Percentiles rank a stretch among this genome's conserved stretches.
phyloP scores from a whole-genome alignment of 2,329 filamentous ascomycete species.

The Aspergillus floridensis region DNA sequence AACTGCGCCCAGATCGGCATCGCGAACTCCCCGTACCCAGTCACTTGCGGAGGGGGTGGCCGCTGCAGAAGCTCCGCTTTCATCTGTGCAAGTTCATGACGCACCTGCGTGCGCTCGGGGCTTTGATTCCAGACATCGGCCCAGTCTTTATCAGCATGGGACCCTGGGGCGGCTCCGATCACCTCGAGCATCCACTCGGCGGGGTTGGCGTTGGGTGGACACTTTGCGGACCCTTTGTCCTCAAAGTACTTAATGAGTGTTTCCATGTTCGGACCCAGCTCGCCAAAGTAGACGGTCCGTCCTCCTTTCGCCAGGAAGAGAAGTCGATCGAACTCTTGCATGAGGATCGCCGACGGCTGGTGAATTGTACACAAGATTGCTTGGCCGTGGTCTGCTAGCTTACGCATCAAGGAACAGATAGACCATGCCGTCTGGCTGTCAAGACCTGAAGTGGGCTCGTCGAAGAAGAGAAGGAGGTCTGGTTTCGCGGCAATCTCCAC shows the following conservation, averaged over 20 bases:
- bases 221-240: slow-evolving; percentile 57
- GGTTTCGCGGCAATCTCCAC: slow-evolving; percentile 91
- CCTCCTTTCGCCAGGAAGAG: slow-evolving; percentile 63
- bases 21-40: slow-evolving; percentile 72
- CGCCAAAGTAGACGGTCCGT: slow-evolving; percentile 65
- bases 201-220: slow-evolving; percentile 63
- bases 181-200: slow-evolving; percentile 64
- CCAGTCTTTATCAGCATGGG: slow-evolving; percentile 61
- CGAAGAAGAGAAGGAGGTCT: slow-evolving; percentile 80
- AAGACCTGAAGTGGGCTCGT: slow-evolving; percentile 89
- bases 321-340: slow-evolving; percentile 72
- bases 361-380: slow-evolving; percentile 93
- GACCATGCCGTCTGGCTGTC: slow-evolving; percentile 91
- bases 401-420: slow-evolving; percentile 79
- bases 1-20: slow-evolving; percentile 69
- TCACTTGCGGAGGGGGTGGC: slow-evolving; percentile 40
- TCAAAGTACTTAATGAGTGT: slow-evolving; percentile 63
- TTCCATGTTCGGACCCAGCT: slow-evolving; percentile 58
- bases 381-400: slow-evolving; percentile 83
- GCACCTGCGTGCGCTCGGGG: slow-evolving; percentile 48
- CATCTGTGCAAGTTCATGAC: slow-evolving; percentile 50
- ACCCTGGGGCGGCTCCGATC: slow-evolving; percentile 59
- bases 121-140: slow-evolving; percentile 59
- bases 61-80: slow-evolving; percentile 29
- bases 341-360: slow-evolving; percentile 86